These are phyloP conservation scores for Brassica carinata DNA, from an alignment of 345 rosid genomes.

Conservation along the genomic window DNA sequence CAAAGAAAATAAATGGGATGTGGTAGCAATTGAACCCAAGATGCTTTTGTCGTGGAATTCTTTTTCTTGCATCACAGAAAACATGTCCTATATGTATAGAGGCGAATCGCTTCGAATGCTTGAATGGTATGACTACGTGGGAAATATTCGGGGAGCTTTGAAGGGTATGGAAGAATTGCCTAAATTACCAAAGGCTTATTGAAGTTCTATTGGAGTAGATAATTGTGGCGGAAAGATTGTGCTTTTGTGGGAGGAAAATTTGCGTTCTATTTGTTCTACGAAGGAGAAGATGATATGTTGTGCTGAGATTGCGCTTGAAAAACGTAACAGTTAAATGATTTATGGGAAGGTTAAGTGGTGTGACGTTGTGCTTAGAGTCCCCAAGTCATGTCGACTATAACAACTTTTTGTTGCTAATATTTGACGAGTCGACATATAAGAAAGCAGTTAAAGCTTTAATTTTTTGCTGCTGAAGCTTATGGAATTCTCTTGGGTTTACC, in stretches of 20 bases:
- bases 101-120: neutral
- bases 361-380: neutral
- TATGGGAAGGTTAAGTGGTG: neutral
- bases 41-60: neutral
- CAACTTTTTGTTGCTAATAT: neutral
- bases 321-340: neutral
- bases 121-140: neutral
- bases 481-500: too few relatives aligned
- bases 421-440: neutral
- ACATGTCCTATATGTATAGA: neutral
- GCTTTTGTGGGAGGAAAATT: neutral
- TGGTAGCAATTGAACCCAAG: neutral
- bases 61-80: neutral
- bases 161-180: neutral
- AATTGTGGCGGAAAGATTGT: neutral
- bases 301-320: neutral
- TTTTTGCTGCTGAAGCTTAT: too few relatives aligned
- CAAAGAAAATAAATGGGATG: neutral
- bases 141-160: neutral
- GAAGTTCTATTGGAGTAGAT: neutral
- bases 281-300: neutral
- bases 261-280: too few relatives aligned
- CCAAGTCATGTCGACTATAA: neutral
- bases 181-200: neutral
- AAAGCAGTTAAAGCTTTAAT: neutral